Evolutionary conservation across 2,329 filamentous ascomycete genomes (phyloP), one percentile per base, ranked within the genome.

Genomic region (Colletotrichum ledebouriae): DNA sequence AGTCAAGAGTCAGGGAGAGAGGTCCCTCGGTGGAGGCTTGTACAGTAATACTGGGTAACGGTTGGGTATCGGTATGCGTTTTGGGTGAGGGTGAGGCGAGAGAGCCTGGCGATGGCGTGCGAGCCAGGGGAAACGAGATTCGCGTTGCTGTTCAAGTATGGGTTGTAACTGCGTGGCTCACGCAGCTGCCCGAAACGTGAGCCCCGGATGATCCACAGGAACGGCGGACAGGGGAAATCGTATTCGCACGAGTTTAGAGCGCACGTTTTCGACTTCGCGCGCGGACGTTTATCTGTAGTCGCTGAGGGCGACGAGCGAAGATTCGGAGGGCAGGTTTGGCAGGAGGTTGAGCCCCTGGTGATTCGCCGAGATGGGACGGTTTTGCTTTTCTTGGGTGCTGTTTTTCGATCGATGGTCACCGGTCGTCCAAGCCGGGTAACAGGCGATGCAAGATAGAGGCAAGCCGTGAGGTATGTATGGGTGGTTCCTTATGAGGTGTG

Each of bases 71-170:
- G 61, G 25, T 29, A 22, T 49, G 41, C 44, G 66, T 60, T 60
- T 56, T 65, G 55, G 55, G 52, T 58, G 63, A 46, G 46, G 63
- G 67, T 69, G 67, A 69, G 67, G 63, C 46, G 53, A 69, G 67
- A 67, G 53, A 63, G 22, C 63, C 67, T 68, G 67, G 63, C 63
- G 67, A 69, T 69, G 67, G 63, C 67, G 67, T 69, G 67, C 67
- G 62, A 69, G 66, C 49, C 66, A 66, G 66, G 66, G 62, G 61
- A 69, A 56, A 41, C 37, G 57, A 46, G 61, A 55, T 59, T 68
- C 55, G 65, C 56, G 49, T 46, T 39, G 41, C 55, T 65, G 42
- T 17, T 60, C 41, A 17, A 63, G 47, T 20, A 42, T 68, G 56
- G 55, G 55, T 49, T 49, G 17, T 13, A 20, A 39, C 56, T 60